phyloP scores from a whole-genome alignment of 208 protist species.

The Novymonas esmeraldas region DNA sequence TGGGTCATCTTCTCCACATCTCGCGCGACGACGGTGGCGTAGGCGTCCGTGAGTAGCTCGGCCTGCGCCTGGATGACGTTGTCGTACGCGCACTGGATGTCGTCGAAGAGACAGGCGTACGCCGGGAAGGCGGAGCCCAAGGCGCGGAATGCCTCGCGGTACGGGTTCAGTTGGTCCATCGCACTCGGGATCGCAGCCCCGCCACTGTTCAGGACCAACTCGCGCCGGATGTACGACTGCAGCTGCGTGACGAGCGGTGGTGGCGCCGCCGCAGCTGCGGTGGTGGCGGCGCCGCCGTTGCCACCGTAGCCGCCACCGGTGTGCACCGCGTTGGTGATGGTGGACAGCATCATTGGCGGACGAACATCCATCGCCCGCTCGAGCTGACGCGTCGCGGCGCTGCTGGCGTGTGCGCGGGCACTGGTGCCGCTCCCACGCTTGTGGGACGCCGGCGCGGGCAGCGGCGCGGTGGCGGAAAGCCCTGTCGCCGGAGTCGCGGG shows the following conservation, averaged over 20 bases:
- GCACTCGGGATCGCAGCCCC: constrained; percentile 24
- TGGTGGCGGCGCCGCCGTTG: not conserved
- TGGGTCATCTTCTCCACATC: constrained; percentile 28
- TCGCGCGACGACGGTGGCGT: constrained; percentile 22
- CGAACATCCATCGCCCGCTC: constrained; percentile 8
- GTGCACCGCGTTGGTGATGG: constrained; percentile 8
- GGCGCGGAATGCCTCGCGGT: constrained; percentile 76
- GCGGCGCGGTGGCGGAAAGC: not conserved
- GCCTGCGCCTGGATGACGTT: constrained; percentile 80
- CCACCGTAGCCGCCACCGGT: not conserved
- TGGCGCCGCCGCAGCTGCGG: constrained; percentile 6
- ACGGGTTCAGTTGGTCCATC: constrained; percentile 60
- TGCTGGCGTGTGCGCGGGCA: not conserved
- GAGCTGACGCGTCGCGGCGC: not conserved
- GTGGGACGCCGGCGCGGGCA: not conserved
- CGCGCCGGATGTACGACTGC: constrained; percentile 46
- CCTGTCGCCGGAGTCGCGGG: not conserved
- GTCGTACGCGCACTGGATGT: constrained; percentile 83
- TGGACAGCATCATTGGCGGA: constrained; percentile 20
- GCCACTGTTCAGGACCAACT: constrained; percentile 30
- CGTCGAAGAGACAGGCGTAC: constrained; percentile 66
- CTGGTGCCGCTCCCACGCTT: not conserved
- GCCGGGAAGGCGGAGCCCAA: constrained; percentile 70
- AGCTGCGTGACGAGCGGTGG: constrained; percentile 36
- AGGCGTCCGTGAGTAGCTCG: constrained; percentile 56